phyloP scores from a whole-genome alignment of 176 grass and related monocot genomes.

The Sorghum bicolor region Sorghum_bicolor_NCBIv3 NC_012873.2:65250001-65250500 shows the following conservation, averaged over 20 bases:
- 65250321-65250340: background rate
- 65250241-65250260: background rate
- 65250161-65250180: too few species aligned
- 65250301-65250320: background rate
- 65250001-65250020: background rate
- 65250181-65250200: background rate
- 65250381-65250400: background rate
- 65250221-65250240: background rate
- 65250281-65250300: background rate
- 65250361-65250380: background rate
- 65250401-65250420: background rate
- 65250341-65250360: background rate
- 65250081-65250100: background rate
- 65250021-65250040: background rate
- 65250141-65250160: background rate
- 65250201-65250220: background rate
- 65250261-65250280: background rate
- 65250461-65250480: background rate
- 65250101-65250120: background rate
- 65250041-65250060: background rate
- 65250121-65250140: background rate
- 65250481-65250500: background rate
- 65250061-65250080: background rate
- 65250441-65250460: background rate
- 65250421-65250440: background rate